Percentiles rank a stretch among this genome's conserved stretches.
phyloP scores from a whole-genome alignment of 179 eudicot species.

The Actinidia chinensis region DNA sequence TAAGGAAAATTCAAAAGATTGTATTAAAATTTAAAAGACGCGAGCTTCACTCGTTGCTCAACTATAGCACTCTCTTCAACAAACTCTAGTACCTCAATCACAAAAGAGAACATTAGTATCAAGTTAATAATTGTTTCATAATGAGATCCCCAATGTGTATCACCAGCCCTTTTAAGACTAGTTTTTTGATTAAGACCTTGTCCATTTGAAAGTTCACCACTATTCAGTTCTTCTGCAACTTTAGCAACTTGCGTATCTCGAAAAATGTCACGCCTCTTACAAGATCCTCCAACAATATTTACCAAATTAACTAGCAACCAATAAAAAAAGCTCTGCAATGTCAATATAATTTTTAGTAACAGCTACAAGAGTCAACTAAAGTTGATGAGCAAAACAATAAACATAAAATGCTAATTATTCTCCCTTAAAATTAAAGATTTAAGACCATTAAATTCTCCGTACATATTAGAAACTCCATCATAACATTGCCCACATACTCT shows the following conservation, averaged over 20 bases:
- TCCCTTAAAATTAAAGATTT: not conserved
- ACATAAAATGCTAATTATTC: not conserved
- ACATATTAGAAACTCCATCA: not conserved
- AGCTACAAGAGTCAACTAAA: not conserved
- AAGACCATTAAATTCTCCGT: not conserved
- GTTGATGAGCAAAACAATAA: not conserved
- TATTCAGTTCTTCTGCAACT: not conserved
- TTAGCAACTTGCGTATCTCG: not conserved
- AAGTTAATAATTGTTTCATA: not conserved
- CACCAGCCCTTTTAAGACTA: not conserved
- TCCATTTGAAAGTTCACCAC: not conserved
- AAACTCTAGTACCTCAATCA: not conserved
- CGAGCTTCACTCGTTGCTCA: not conserved
- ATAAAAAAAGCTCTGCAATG: not conserved
- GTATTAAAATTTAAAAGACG: not conserved
- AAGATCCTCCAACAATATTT: not conserved
- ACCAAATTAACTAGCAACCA: not conserved
- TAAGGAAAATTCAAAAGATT: not conserved
- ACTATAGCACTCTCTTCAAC: not conserved
- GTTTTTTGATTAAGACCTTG: not conserved
- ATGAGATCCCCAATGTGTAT: not conserved
- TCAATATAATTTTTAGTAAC: not conserved
- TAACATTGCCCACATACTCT: not conserved
- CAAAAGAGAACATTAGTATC: not conserved
- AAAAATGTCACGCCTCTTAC: not conserved